Percentiles rank a stretch among this genome's conserved stretches.
Conservation (phyloP, 2,329 filamentous ascomycete genomes). For the Aspergillus fijiensis region DNA sequence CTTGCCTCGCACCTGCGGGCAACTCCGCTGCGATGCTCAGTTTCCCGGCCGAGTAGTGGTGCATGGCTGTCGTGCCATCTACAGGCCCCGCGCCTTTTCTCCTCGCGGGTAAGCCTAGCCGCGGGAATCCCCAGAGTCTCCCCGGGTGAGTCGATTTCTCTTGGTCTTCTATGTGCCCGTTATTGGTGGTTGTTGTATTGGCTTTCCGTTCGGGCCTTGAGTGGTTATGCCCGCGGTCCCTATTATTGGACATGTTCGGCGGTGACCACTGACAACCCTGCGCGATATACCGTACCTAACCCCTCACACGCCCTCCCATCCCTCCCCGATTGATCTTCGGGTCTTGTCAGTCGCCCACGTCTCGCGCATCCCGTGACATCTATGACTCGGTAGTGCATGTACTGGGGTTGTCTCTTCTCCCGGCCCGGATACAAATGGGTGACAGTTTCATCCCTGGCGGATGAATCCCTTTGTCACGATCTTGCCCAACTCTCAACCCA, state of each 20-base stretch:
- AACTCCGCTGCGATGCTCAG: slow-evolving; percentile 28
- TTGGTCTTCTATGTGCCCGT: too few relatives aligned
- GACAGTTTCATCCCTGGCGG: not conserved
- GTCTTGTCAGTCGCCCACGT: slow-evolving; percentile 13
- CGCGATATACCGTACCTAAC: not conserved
- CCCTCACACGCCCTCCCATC: not conserved
- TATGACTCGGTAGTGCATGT: slow-evolving; percentile 12
- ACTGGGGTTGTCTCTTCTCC: not conserved
- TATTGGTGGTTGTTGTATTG: too few relatives aligned
- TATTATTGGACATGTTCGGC: slow-evolving; percentile 2
- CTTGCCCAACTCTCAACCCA: not conserved
- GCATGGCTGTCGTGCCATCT: slow-evolving; percentile 25
- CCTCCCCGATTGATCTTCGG: not conserved
- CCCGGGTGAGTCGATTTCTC: slow-evolving; percentile 4
- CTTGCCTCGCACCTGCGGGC: slow-evolving; percentile 32
- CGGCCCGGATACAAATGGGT: slow-evolving; percentile 11
- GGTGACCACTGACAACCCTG: not conserved
- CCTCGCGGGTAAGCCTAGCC: slow-evolving; percentile 16
- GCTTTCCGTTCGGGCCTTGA: not conserved
- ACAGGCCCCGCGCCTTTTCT: slow-evolving; percentile 13
- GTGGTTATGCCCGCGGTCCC: not conserved
- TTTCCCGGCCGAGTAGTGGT: slow-evolving; percentile 34
- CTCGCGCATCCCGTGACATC: slow-evolving; percentile 16
- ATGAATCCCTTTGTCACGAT: not conserved
- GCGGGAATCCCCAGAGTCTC: slow-evolving; percentile 7